These are phyloP conservation scores for Debaryomyces coudertii DNA, from an alignment of 1,139 yeast species.

Conservation along the genomic window DNA sequence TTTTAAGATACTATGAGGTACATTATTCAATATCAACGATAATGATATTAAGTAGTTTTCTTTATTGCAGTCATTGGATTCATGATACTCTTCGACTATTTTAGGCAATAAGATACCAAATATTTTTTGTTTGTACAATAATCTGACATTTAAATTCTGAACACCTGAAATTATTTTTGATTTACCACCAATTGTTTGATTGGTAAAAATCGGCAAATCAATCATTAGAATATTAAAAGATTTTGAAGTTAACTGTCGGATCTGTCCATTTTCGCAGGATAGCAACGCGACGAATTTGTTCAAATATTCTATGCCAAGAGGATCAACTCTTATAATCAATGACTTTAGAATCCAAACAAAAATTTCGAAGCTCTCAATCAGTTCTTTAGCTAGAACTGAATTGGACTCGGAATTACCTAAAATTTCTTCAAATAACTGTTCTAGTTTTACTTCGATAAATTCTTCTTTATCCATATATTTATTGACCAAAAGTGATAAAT, in stretches of 20 bases:
- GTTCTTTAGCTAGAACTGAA: constrained; percentile 5
- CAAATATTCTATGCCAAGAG: constrained; percentile 44
- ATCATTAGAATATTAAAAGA: constrained; percentile 66
- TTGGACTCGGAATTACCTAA: not conserved
- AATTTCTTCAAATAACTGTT: constrained; percentile 8
- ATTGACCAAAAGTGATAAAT: constrained; percentile 61
- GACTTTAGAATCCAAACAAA: constrained; percentile 76
- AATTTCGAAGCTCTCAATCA: constrained; percentile 49
- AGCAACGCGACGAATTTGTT: constrained; percentile 42
- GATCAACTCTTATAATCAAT: constrained; percentile 60
- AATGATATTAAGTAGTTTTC: constrained; percentile 63
- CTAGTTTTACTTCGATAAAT: constrained; percentile 4
- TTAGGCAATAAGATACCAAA: constrained; percentile 60
- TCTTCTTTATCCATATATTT: constrained; percentile 28
- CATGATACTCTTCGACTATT: constrained; percentile 41
- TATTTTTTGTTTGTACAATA: constrained; percentile 77
- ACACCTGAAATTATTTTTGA: constrained; percentile 49
- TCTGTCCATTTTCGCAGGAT: constrained; percentile 38
- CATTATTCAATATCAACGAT: constrained; percentile 66
- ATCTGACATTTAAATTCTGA: constrained; percentile 59
- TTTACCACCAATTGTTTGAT: constrained; percentile 29
- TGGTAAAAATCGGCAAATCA: constrained; percentile 63
- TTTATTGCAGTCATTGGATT: constrained; percentile 18
- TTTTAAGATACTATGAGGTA: constrained; percentile 61
- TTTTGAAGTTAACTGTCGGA: constrained; percentile 42